Percentiles rank a stretch among this genome's conserved stretches.
Evolutionary conservation across 495 filamentous ascomycete genomes (phyloP).

Genomic region (Penicillium simplicissimum): DNA sequence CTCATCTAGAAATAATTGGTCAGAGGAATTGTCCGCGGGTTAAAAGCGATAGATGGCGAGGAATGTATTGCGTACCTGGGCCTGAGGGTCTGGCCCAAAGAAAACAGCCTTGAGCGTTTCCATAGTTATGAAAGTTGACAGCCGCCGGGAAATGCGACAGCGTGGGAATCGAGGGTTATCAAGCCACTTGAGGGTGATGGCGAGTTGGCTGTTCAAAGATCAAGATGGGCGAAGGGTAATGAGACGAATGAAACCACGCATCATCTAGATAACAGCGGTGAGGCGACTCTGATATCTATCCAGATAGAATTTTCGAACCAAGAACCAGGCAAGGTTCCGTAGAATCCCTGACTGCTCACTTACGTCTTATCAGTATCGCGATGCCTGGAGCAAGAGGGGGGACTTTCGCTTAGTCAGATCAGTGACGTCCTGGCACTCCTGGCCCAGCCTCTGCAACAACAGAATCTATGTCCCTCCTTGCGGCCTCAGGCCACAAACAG

Average conservation of each 20-base stretch:
- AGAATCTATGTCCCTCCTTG: not conserved
- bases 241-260: constrained; percentile 11
- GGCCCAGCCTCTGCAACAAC: not conserved
- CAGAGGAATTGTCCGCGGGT: not conserved
- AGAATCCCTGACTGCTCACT: constrained; percentile 6
- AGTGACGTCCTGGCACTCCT: constrained; percentile 16
- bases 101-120: constrained; percentile 84
- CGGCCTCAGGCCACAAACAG: constrained; percentile 21
- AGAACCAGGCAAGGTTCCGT: constrained; percentile 5
- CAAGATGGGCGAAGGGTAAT: constrained; percentile 14
- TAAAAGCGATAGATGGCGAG: not conserved
- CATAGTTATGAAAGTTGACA: constrained; percentile 57
- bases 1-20: constrained; percentile 62
- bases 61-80: constrained; percentile 61
- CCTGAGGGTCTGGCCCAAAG: constrained; percentile 88
- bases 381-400: constrained; percentile 19
- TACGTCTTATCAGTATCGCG: constrained; percentile 21
- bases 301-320: not conserved
- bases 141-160: not conserved
- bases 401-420: constrained; percentile 8
- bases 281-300: not conserved
- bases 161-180: not conserved
- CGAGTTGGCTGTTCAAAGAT: not conserved
- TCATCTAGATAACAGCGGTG: not conserved
- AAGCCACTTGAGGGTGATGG: not conserved